Evolutionary conservation across 805 yeast genomes (phyloP).

Genomic region (Zygoascus ofunaensis): DNA sequence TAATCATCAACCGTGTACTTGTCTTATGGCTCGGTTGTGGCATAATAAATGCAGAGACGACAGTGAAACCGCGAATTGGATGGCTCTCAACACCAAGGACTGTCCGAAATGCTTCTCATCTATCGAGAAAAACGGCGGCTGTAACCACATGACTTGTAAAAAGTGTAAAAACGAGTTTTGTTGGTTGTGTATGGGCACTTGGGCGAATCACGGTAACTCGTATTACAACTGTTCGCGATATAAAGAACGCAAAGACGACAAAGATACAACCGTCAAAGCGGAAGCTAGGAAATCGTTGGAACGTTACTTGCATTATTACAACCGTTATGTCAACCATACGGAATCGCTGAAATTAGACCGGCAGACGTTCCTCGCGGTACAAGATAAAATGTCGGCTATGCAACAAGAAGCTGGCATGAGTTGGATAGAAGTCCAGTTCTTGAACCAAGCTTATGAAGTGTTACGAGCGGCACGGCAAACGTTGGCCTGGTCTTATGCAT

Average conservation of each 20-base stretch:
- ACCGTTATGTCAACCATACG: constrained; percentile 67
- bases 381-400: constrained; percentile 49
- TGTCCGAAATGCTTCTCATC: constrained; percentile 76
- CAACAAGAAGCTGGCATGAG: constrained; percentile 60
- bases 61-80: constrained; percentile 83
- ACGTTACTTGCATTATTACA: constrained; percentile 66
- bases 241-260: constrained; percentile 35
- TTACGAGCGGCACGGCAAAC: constrained; percentile 63
- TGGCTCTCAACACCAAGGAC: constrained; percentile 68
- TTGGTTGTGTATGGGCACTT: constrained; percentile 79
- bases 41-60: constrained; percentile 72
- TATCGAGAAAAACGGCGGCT: constrained; percentile 93
- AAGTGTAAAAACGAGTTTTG: constrained; percentile 77
- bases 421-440: constrained; percentile 83
- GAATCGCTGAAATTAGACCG: constrained; percentile 65
- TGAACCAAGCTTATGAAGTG: constrained; percentile 60
- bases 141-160: constrained; percentile 90
- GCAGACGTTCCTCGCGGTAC: constrained; percentile 52
- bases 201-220: constrained; percentile 59
- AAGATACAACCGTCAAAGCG: constrained; percentile 33
- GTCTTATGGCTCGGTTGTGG: constrained; percentile 64
- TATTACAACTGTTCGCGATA: constrained; percentile 60
- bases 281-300: constrained; percentile 42
- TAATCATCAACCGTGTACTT: constrained; percentile 80
- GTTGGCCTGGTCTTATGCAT: constrained; percentile 84